Evolutionary conservation across 768 basidiomycete species (phyloP), one percentile per base, ranked within the genome.

Genomic region (Kwoniella newhampshirensis): DNA sequence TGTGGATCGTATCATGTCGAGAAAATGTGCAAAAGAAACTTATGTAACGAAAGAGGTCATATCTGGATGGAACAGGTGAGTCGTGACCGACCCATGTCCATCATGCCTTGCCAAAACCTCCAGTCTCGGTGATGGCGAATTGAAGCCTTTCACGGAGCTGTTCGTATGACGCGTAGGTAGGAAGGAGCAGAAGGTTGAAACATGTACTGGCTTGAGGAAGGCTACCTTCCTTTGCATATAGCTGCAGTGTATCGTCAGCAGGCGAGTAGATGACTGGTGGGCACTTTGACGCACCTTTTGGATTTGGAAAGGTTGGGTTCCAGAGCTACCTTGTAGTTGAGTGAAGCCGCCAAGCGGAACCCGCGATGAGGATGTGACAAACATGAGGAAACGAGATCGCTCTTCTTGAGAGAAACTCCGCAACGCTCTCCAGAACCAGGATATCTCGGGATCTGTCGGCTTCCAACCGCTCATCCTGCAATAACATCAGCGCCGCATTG

Each of bases 391-490:
- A 76, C 96, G 92, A 28, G 96, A 92, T 54, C 91, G 82, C 77
- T 99, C 96, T 67, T 97, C 93, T 30, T 94, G 88, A 64, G 88
- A 91, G 80, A 97, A 97, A 8, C 91, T 94, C 77, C 98, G 91
- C 40, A 99, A 83, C 1, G 94, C 94, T 63, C 96, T 84, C 96
- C 96, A 99, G 88, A 91, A 97, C 93, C 93, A 99, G 26, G 89
- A 86, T 58, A 98, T 92, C 69, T 94, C 92, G 5, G 94, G 90
- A 75, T 99, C 93, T 13, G 64, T 68, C 32, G 69, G 44, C 47
- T 75, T 75, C 72, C 73, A 78, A 28, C 72, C 72, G 50, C 70
- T 71, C 44, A 75, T 51, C 43, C 68, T 74, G 58, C 18, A 44
- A 42, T 23, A 17, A 5, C 82, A 84, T 75, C 90, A 91, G 44